Base-by-base conservation (phyloP, 83 land plant genomes). In the Picea mariana region DNA sequence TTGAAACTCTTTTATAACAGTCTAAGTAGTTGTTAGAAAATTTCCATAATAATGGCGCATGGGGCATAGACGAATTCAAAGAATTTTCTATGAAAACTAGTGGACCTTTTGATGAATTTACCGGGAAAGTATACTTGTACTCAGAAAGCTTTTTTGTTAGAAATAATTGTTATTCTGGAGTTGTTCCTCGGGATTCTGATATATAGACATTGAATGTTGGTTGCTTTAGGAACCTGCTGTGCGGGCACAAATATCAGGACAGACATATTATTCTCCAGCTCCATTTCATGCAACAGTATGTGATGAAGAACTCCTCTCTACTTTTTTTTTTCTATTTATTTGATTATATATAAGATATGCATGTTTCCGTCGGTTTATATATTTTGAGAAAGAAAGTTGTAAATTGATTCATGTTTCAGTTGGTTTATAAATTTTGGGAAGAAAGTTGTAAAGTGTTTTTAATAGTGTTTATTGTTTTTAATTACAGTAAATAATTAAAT, bases 151-250 rank as follows among this genome's bases (percentile, higher is more conserved):
- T 44, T 8, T 44, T 49, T 1, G 52, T 2, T 72, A 42, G 9
- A 42, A 42, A 1, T 68, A 1, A 42, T 20, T 47, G 49, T 17
- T 71, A 17, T 71, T 34, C 40, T 71, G 47, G 6, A 16, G 9
- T 71, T 38, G 31, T 69, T 16, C 18, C 40, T 44, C 8, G 1
- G 75, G 75, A 1, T 69, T 71, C 23, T 71, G 52, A 71, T 71
- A 40, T 3, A 17, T 40, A 38, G 72, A 23, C 42, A 31, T 67
- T 71, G 49, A 20, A 17, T 71, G 52, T 71, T 71, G 49, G 52
- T 34, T 71, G 21, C 21, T 71, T 18, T 71, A 44, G 76, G 76
- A 72, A 12, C 76, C 76, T 72, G 52, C 55, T 72, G 76, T 72
- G 44, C 76, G 76, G 76, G 55, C 76, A 44, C 49, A 72, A 0